Evolutionary conservation across 2,329 filamentous ascomycete species (phyloP), one percentile per base, ranked within the genome.

Genomic region (Apiospora kogelbergensis): DNA sequence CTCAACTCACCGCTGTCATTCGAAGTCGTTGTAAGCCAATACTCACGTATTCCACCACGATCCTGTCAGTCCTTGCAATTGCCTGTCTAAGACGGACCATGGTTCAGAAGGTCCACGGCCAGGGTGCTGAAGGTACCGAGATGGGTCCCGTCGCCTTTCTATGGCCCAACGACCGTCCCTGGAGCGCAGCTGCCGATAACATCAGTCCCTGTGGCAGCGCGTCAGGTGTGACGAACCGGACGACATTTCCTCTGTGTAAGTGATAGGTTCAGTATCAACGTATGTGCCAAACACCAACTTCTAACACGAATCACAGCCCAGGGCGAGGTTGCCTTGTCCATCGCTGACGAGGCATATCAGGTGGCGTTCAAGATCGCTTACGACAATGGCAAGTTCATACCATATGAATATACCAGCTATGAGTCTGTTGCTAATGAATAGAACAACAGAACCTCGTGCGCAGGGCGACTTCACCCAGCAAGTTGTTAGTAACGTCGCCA

Each of bases 121-220:
- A 78, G 22, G 74, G 73, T 33, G 70, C 70, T 5, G 73, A 78
- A 66, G 78, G 78, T 13, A 75, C 73, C n/a, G 67, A 75, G 30
- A 87, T 87, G 84, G 86, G 85, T 6, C 85, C 85, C 2, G 85
- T 85, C 17, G 85, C 84, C 26, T 86, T 88, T 73, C 76, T 88
- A 67, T 88, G 86, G 86, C 86, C 86, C 0, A 75, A 78, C 2
- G 82, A 87, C 72, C 81, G 86, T 33, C 76, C 77, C 22, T 89
- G 85, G 85, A 81, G 79, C 46, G 82, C 83, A 45, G 78, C 79
- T 4, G 74, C 81, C 40, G 86, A 88, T 73, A 88, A 88, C 71
- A 82, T 74, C 9, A 81, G 81, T 0, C 86, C 86, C 0, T 88
- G 86, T 71, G 86, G 86, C 63, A 86, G 84, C 60, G 71, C 80